Percentiles rank a stretch among this genome's conserved stretches.
phyloP scores from a whole-genome alignment of 2,329 filamentous ascomycete genomes.

The Xylariaceae sp. region DNA sequence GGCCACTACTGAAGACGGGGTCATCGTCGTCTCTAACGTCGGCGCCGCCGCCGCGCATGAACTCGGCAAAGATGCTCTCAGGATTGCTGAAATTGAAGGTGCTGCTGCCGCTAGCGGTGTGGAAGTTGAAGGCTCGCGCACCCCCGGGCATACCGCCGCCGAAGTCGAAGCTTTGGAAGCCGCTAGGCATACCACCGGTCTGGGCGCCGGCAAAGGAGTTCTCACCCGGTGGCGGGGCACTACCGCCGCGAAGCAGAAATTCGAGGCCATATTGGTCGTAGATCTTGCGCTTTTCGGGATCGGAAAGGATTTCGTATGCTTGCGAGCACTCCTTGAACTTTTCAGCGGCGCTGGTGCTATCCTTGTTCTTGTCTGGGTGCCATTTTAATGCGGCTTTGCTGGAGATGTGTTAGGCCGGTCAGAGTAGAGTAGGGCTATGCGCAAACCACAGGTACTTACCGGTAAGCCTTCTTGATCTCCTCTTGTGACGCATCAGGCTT shows the following conservation, averaged over 20 bases:
- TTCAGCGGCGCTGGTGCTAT: conserved; percentile 76
- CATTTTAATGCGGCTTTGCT: conserved; percentile 85
- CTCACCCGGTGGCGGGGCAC: conserved; percentile 57
- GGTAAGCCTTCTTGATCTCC: conserved; percentile 95
- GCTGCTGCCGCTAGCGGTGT: conserved; percentile 47
- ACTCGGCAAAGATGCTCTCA: conserved; percentile 78
- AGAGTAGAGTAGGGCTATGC: not conserved
- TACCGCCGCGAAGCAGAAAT: conserved; percentile 77
- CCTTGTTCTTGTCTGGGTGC: conserved; percentile 97
- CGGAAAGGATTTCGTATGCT: conserved; percentile 95
- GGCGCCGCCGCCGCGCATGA: conserved; percentile 55
- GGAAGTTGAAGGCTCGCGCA: conserved; percentile 58
- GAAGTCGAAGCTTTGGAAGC: conserved; percentile 17
- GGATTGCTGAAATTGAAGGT: conserved; percentile 82
- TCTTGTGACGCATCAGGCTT: conserved; percentile 78
- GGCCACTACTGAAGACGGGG: conserved; percentile 49
- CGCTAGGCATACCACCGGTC: conserved; percentile 33
- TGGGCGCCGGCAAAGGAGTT: conserved; percentile 55
- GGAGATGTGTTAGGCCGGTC: conserved; percentile 34
- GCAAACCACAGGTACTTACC: conserved; percentile 46
- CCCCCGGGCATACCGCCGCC: conserved; percentile 43
- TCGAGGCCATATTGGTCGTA: conserved; percentile 96
- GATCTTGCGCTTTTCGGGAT: conserved; percentile 91
- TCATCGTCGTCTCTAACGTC: conserved; percentile 38
- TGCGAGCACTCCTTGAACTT: conserved; percentile 98